Conservation (phyloP, 345 rosid species). For the Populus davidiana region DNA sequence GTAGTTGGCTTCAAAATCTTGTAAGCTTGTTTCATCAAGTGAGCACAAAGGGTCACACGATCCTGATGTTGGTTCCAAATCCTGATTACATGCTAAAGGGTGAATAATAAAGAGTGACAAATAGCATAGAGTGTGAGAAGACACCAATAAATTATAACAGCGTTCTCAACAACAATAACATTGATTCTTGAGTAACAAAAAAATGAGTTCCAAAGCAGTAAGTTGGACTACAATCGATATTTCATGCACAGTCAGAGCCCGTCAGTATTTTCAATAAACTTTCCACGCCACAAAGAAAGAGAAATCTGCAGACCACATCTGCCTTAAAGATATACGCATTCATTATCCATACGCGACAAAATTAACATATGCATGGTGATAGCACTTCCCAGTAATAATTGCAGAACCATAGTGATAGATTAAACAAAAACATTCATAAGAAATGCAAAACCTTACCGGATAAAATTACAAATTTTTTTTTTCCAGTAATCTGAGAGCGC, state of each 20-base stretch:
- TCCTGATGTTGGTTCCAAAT: conserved; percentile 48
- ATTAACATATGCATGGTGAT: neutral
- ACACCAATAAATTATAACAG: neutral
- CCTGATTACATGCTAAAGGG: conserved; percentile 45
- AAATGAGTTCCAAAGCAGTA: neutral
- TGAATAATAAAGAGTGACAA: conserved; percentile 6
- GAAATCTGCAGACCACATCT: neutral
- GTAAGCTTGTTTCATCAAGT: conserved; percentile 77
- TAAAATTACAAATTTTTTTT: neutral
- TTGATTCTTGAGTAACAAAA: neutral
- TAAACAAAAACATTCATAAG: neutral
- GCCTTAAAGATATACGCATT: neutral
- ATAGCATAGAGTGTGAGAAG: neutral
- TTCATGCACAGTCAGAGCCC: neutral
- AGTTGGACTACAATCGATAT: neutral
- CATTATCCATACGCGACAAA: neutral
- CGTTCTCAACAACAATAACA: neutral
- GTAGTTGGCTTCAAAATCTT: conserved; percentile 58
- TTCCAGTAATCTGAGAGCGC: neutral
- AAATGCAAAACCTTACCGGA: neutral
- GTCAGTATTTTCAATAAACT: neutral
- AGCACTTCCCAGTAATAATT: neutral
- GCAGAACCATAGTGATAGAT: neutral
- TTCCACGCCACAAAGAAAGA: neutral
- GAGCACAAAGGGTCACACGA: conserved; percentile 88